phyloP scores from a whole-genome alignment of 2,329 filamentous ascomycete genomes.

The Stagonosporopsis vannaccii region DNA sequence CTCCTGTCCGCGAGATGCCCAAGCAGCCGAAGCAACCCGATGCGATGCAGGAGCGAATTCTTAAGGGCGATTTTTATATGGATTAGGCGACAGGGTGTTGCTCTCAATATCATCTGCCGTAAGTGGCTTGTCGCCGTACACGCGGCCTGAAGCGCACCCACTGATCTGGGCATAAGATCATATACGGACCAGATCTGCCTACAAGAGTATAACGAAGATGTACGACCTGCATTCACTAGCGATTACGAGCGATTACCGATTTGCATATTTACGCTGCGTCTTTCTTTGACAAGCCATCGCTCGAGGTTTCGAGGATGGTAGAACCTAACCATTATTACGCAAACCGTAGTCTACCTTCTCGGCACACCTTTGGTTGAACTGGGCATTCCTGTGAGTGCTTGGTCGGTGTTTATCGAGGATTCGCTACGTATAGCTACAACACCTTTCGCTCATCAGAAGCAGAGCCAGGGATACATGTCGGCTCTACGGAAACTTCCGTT shows the following conservation, averaged over 20 bases:
- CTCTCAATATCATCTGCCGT: conserved; percentile 3
- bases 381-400: background rate
- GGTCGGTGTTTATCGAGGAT: background rate
- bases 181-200: conserved; percentile 10
- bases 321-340: background rate
- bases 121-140: background rate
- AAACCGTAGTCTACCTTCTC: background rate
- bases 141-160: background rate
- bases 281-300: conserved; percentile 4
- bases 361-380: conserved; percentile 1
- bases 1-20: conserved; percentile 61
- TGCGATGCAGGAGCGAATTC: conserved; percentile 93
- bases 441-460: background rate
- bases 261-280: conserved; percentile 12
- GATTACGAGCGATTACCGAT: conserved; percentile 7
- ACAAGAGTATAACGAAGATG: conserved; percentile 19
- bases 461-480: background rate
- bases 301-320: conserved; percentile 7
- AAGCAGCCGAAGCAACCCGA: conserved; percentile 74
- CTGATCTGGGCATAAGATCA: conserved; percentile 4
- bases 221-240: conserved; percentile 27
- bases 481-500: background rate
- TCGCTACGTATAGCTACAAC: background rate
- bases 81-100: conserved; percentile 62
- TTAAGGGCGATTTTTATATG: conserved; percentile 99